Evolutionary conservation across 1,284 basidiomycete species (phyloP), one percentile per base, ranked within the genome.

Genomic region (Pseudozyma tsukubaensis): DNA sequence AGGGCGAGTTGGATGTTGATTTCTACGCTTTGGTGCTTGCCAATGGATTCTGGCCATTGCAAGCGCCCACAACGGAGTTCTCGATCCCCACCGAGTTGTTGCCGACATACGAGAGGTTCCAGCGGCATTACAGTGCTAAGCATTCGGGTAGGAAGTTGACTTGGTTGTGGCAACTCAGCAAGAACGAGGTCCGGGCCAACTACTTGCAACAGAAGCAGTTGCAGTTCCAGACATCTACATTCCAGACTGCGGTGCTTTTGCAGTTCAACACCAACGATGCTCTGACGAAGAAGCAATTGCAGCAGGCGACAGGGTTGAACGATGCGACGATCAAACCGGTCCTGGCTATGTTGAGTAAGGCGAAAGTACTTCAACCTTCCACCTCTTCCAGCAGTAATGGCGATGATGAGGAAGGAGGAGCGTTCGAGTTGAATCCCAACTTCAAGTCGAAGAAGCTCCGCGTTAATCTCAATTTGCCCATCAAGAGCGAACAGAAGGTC

Each of bases 81-180:
- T 89, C 91, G 72, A 92, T 98, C 56, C 96, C 96, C 3, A 87
- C 90, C 6, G 94, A 97, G 83, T 91, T 99, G 74, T 86, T 91
- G 45, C 88, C 91, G 14, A 93, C 92, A 2, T 94, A 94, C 85
- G 92, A 97, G 78, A 90, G 93, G 18, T 99, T 99, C 88, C 90
- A 91, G 78, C 90, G 92, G 76, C 98, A 94, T 87, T 98, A 98
- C 86, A 91, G 93, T 81, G 91, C 91, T 79, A 94, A 96, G 86
- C 94, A 96, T 86, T 92, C 91, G 71, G 96, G 96, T 21, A 92
- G 97, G 68, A 97, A 97, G 82, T 88, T 99, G 29, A 95, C 93
- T 0, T 99, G 96, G 96, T 86, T 98, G 18, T 98, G 96, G 96
- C 96, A 97, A 84, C 92, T 96, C 84, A 94, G 92, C 37, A 95